phyloP scores from a whole-genome alignment of 202 grass and related monocot species.

The Panicum virgatum region DNA sequence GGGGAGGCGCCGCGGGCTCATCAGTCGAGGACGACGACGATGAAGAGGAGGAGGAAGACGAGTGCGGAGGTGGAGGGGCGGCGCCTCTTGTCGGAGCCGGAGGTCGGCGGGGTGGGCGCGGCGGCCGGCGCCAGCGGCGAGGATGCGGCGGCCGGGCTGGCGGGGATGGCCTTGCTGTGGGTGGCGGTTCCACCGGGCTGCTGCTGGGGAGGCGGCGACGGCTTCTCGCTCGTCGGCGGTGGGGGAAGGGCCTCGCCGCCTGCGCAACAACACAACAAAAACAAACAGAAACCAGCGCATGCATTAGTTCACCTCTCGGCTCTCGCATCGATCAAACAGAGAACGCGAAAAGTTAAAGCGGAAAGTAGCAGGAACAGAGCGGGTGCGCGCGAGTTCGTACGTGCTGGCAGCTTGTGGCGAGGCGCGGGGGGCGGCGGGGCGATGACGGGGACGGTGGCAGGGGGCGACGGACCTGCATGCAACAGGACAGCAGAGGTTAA shows the following conservation, averaged over 20 bases:
- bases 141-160: not conserved
- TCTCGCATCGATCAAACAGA: not conserved
- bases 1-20: not conserved
- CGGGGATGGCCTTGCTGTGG: conserved; percentile 26
- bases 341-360: not conserved
- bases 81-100: not conserved
- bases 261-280: not conserved
- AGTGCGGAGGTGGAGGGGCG: not conserved
- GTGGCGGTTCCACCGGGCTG: conserved; percentile 3
- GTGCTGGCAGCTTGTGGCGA: conserved; percentile 40
- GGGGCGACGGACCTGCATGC: conserved; percentile 37
- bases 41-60: not conserved
- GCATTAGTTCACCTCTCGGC: not conserved
- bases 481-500: not conserved
- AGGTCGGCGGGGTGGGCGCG: not conserved
- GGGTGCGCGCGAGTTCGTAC: conserved; percentile 2
- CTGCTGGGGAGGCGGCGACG: conserved; percentile 43
- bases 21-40: conserved; percentile 4
- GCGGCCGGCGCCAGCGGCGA: not conserved
- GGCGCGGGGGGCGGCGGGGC: conserved; percentile 30
- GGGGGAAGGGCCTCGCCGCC: conserved; percentile 30
- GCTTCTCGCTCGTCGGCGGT: conserved; percentile 24
- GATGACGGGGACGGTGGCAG: conserved; percentile 18
- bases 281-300: not conserved
- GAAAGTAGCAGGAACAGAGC: not conserved